These are phyloP conservation scores for Russula earlei DNA, from an alignment of 768 basidiomycete species.

Conservation along the genomic window DNA sequence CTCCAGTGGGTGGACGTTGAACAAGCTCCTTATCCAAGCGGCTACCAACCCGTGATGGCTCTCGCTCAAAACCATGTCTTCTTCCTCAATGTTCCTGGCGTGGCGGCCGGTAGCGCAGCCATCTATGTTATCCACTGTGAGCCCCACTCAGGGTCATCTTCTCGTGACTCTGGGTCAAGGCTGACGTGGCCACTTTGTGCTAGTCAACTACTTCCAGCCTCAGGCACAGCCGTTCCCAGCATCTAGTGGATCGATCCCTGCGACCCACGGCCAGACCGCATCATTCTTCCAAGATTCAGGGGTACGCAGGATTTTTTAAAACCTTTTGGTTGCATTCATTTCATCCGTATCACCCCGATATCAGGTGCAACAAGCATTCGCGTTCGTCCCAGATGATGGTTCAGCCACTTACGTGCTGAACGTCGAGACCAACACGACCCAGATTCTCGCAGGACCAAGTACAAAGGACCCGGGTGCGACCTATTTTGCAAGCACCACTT, in stretches of 20 bases:
- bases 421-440: slow-evolving; percentile 62
- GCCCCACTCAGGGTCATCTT: slow-evolving; percentile 25
- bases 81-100: slow-evolving; percentile 65
- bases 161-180: not conserved
- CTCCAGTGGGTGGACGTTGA: slow-evolving; percentile 58
- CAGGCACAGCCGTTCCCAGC: slow-evolving; percentile 46
- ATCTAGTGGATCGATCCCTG: slow-evolving; percentile 45
- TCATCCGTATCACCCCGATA: not conserved
- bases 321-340: not conserved
- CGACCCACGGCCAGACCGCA: slow-evolving; percentile 54
- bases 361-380: slow-evolving; percentile 64
- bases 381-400: slow-evolving; percentile 68
- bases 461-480: slow-evolving; percentile 48
- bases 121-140: slow-evolving; percentile 87
- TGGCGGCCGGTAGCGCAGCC: slow-evolving; percentile 56
- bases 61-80: slow-evolving; percentile 82
- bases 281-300: slow-evolving; percentile 54
- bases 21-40: slow-evolving; percentile 39
- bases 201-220: slow-evolving; percentile 77
- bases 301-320: slow-evolving; percentile 30
- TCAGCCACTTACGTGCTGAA: slow-evolving; percentile 66
- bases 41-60: slow-evolving; percentile 67
- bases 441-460: slow-evolving; percentile 47
- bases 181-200: not conserved
- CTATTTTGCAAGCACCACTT: slow-evolving; percentile 52